These are phyloP conservation scores for Nannizziopsis arthrosporioides DNA, from an alignment of 2,329 filamentous ascomycete species.

Conservation along the genomic window DNA sequence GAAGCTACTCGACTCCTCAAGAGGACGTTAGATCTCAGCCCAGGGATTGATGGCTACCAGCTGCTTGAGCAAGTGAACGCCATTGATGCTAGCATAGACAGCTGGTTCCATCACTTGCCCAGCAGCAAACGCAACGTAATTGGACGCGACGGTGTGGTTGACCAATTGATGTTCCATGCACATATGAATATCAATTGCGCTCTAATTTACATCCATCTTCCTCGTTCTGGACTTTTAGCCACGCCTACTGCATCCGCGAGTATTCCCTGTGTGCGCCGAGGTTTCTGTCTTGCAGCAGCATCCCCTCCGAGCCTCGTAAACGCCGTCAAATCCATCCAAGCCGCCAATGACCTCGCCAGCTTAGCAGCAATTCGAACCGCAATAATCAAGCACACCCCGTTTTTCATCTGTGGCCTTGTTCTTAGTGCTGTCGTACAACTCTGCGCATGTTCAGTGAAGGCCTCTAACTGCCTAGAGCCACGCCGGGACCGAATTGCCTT, in stretches of 20 bases:
- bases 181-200: conserved; percentile 60
- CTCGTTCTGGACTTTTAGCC: conserved; percentile 59
- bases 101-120: conserved; percentile 73
- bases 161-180: conserved; percentile 87
- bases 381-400: conserved; percentile 64
- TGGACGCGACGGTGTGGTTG: conserved; percentile 57
- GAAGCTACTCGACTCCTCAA: conserved; percentile 69
- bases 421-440: conserved; percentile 71
- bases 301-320: conserved; percentile 42
- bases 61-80: conserved; percentile 47
- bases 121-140: conserved; percentile 58
- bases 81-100: conserved; percentile 48
- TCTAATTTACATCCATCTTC: conserved; percentile 66
- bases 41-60: conserved; percentile 28
- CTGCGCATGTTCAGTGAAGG: conserved; percentile 57
- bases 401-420: conserved; percentile 71
- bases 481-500: conserved; percentile 60
- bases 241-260: conserved; percentile 40
- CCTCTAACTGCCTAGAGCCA: conserved; percentile 47
- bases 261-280: conserved; percentile 35
- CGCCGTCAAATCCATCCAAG: conserved; percentile 67
- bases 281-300: conserved; percentile 29
- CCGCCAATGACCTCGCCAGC: conserved; percentile 66
- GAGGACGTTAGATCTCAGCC: conserved; percentile 49
- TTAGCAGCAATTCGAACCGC: conserved; percentile 50